Evolutionary conservation across 2,329 filamentous ascomycete species (phyloP).

Genomic region (Phyllosticta ampelicida): DNA sequence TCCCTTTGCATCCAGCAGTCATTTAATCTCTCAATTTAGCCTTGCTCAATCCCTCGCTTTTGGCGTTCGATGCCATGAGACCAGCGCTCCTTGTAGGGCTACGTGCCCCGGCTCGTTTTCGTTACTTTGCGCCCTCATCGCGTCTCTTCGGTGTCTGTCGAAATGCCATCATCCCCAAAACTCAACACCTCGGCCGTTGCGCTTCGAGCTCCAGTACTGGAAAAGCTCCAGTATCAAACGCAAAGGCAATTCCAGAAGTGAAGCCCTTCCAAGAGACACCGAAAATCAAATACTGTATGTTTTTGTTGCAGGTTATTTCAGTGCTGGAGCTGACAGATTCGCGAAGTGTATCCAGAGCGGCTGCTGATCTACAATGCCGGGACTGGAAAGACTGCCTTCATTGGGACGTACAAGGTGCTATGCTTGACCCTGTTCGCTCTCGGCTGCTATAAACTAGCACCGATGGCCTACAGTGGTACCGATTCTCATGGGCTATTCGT

Average conservation of each 20-base stretch:
- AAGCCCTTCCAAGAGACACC: neutral
- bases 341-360: conserved; percentile 17
- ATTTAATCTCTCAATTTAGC: neutral
- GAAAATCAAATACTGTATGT: neutral
- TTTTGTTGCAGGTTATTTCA: neutral
- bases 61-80: conserved; percentile 1
- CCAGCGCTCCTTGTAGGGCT: neutral
- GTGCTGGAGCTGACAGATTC: neutral
- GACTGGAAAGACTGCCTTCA: conserved; percentile 24
- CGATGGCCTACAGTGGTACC: conserved; percentile 21
- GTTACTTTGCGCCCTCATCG: neutral
- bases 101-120: neutral
- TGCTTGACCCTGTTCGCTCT: conserved; percentile 26
- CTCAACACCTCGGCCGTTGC: neutral
- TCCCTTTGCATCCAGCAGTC: neutral
- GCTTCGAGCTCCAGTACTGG: neutral
- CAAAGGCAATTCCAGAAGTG: neutral
- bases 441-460: conserved; percentile 22
- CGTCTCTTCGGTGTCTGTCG: neutral
- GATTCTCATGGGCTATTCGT: conserved; percentile 1
- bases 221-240: neutral
- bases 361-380: conserved; percentile 29
- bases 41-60: neutral
- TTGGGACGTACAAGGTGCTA: conserved; percentile 27
- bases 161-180: neutral